These are phyloP conservation scores for Trichoderma breve DNA, from an alignment of 2,329 filamentous ascomycete genomes.

Conservation along the genomic window DNA sequence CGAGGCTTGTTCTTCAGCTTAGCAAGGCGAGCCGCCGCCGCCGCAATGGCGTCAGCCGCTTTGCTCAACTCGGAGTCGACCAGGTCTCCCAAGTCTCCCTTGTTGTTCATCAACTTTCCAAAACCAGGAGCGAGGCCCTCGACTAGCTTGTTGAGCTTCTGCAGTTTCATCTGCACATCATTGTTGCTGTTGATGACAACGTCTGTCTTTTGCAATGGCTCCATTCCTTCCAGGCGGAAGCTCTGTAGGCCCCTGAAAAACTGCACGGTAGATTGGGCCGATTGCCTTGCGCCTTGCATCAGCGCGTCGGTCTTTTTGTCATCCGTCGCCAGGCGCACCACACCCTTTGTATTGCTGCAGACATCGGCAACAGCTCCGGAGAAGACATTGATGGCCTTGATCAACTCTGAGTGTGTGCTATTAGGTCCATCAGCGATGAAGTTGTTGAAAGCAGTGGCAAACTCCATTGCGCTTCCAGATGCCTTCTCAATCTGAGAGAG, in stretches of 20 bases:
- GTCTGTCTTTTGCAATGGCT: slow-evolving; percentile 88
- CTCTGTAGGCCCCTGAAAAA: slow-evolving; percentile 95
- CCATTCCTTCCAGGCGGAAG: slow-evolving; percentile 87
- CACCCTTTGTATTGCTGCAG: slow-evolving; percentile 92
- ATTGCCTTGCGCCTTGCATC: slow-evolving; percentile 76
- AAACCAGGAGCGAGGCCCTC: slow-evolving; percentile 89
- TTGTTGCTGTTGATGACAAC: slow-evolving; percentile 97
- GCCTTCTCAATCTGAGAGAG: slow-evolving; percentile 97
- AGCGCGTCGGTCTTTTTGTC: slow-evolving; percentile 91
- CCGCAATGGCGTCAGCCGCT: slow-evolving; percentile 92
- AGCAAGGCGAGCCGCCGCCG: slow-evolving; percentile 81
- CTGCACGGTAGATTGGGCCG: slow-evolving; percentile 81
- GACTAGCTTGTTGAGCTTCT: slow-evolving; percentile 88
- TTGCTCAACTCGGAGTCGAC: slow-evolving; percentile 91
- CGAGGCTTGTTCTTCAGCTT: slow-evolving; percentile 96
- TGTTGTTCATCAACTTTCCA: slow-evolving; percentile 71
- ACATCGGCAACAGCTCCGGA: slow-evolving; percentile 89
- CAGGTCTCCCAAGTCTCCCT: slow-evolving; percentile 86
- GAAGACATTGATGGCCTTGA: slow-evolving; percentile 88
- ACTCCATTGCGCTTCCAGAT: slow-evolving; percentile 90
- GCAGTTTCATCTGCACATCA: slow-evolving; percentile 90
- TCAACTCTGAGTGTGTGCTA: slow-evolving; percentile 84
- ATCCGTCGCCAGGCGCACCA: slow-evolving; percentile 87
- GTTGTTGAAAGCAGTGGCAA: slow-evolving; percentile 97
- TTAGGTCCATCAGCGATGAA: slow-evolving; percentile 96